phyloP scores from a whole-genome alignment of 331 rosid species.

The Quercus lobata region DNA sequence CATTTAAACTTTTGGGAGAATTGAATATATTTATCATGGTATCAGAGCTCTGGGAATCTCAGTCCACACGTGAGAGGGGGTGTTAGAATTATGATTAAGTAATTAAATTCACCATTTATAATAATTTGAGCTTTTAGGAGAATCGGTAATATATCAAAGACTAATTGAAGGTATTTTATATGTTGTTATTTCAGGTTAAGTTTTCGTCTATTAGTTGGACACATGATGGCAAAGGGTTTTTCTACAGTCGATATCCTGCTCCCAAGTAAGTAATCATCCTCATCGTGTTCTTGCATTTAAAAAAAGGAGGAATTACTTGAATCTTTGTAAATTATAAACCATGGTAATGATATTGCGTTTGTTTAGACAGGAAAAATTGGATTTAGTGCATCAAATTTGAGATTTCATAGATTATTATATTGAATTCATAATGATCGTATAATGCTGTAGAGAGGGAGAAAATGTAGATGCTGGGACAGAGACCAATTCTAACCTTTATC shows the following conservation, averaged over 20 bases:
- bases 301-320: background rate
- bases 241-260: slow-evolving; percentile 90
- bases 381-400: background rate
- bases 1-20: too few relatives aligned
- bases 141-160: too few relatives aligned
- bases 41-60: too few relatives aligned
- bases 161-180: background rate
- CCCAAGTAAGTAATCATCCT: slow-evolving; percentile 59
- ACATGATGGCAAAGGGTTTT: slow-evolving; percentile 81
- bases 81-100: too few relatives aligned
- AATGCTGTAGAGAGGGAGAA: slow-evolving; percentile 56
- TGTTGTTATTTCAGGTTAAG: slow-evolving; percentile 58
- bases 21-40: too few relatives aligned
- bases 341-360: background rate
- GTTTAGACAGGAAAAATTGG: background rate
- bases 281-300: background rate
- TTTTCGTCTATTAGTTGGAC: slow-evolving; percentile 85
- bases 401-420: background rate
- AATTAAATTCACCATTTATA: too few relatives aligned
- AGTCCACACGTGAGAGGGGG: too few relatives aligned
- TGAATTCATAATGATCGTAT: slow-evolving; percentile 18
- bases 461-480: slow-evolving; percentile 84
- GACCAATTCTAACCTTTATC: slow-evolving; percentile 72
- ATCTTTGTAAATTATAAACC: background rate
- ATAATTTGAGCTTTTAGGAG: too few relatives aligned